Evolutionary conservation across 257 asterid genomes (phyloP).

Genomic region (Solanum ossicruentum): DNA sequence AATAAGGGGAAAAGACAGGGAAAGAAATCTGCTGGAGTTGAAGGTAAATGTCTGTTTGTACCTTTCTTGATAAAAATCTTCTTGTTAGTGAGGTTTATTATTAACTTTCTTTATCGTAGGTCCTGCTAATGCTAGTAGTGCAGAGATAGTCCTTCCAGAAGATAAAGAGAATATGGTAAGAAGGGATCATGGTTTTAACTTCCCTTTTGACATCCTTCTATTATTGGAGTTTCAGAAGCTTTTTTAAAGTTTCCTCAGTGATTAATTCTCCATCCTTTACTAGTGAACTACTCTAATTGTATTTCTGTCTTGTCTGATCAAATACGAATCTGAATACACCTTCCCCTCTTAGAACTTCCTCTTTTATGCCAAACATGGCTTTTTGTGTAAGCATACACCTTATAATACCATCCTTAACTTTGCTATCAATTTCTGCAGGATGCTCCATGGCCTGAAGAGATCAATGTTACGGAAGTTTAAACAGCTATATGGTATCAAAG

Average conservation of each 20-base stretch:
- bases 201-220: neutral
- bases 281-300: neutral
- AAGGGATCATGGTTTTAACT: neutral
- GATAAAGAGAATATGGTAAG: constrained; percentile 80
- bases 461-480: constrained; percentile 24
- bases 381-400: neutral
- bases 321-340: neutral
- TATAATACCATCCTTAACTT: neutral
- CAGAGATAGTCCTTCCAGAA: constrained; percentile 36
- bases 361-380: neutral
- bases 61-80: neutral
- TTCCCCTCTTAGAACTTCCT: neutral
- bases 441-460: constrained; percentile 29
- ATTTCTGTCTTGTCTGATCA: neutral
- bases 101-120: constrained; percentile 19
- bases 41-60: constrained; percentile 25
- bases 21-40: constrained; percentile 31
- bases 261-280: neutral
- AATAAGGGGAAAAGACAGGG: constrained; percentile 39
- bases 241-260: neutral
- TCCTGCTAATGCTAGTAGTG: constrained; percentile 20
- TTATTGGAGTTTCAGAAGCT: neutral
- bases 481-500: neutral
- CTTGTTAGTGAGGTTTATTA: neutral
- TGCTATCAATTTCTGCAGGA: constrained; percentile 13